Evolutionary conservation across 2,329 filamentous ascomycete species (phyloP), one percentile per base, ranked within the genome.

Genomic region (Aspergillus ruber): DNA sequence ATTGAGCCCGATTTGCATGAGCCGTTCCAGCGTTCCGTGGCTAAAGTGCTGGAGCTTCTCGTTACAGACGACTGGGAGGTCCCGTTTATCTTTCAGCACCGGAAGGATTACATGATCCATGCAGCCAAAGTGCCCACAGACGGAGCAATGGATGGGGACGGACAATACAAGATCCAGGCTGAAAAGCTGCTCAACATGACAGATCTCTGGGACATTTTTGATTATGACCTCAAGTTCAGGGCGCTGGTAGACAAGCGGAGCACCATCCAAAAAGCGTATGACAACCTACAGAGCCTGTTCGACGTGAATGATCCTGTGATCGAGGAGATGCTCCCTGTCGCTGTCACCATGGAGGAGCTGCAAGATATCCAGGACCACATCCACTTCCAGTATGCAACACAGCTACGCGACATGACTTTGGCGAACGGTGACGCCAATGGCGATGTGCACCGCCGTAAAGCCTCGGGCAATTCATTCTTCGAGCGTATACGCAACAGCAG

Each of bases 291-390:
- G 60, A 72, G 72, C 1, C 69, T 95, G 5, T 72, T 81, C 15
- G 78, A 79, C 3, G 75, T 90, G 17, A 72, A 82, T 20, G 93
- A 97, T 61, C 64, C 75, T 1, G 83, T 88, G 48, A 83, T 97
- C 36, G 86, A 91, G 41, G 84, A 90, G 56, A 84, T 96, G 77
- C 79, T 93, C n/a, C 77, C 80, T 1, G 77, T 83, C 49, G 90
- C 90, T 3, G 82, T 82, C 4, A 91, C 86, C 0, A 90, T 96
- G 77, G 93, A 98, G 64, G 93, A 98, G 64, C 78, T 98, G 15
- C 93, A 98, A 64, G 93, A 98, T 66, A 72, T 98, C 18, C 91
- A 97, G 63, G 93, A 98, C 62, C 97, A 97, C 60, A 75, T 97
- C 45, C 90, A 97, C 62, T 98, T 98, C 69, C 86, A 90, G 61